Percentiles rank a stretch among this genome's conserved stretches.
These are phyloP conservation scores for Metroxylon sagu DNA, from an alignment of 176 grass and related monocot species.

Conservation along the genomic window DNA sequence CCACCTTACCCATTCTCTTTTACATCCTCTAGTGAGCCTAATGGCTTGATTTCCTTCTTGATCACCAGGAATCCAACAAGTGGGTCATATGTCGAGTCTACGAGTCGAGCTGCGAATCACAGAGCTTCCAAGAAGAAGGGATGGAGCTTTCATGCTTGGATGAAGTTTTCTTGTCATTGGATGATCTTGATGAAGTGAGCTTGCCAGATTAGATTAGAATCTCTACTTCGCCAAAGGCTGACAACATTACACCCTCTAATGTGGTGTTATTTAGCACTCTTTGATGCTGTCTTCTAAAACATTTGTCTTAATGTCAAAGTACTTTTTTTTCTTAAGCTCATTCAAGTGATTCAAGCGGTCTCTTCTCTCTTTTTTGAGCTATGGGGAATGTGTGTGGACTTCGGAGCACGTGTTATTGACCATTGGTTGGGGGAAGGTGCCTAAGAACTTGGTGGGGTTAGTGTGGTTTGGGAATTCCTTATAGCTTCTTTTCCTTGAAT, in stretches of 20 bases:
- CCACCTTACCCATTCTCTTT: too few species aligned
- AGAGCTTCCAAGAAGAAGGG: slow-evolving; percentile 51
- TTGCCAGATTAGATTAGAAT: slow-evolving; percentile 34
- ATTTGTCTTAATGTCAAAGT: neutral
- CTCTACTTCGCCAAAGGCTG: too few species aligned
- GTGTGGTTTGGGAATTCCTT: too few species aligned
- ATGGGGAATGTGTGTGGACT: too few species aligned
- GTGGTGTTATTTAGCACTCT: neutral
- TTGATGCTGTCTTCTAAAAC: neutral
- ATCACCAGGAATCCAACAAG: slow-evolving; percentile 56
- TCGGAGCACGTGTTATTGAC: too few species aligned
- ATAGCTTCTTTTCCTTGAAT: too few species aligned
- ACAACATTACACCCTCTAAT: slow-evolving; percentile 1
- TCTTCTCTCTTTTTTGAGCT: too few species aligned
- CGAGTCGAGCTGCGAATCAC: slow-evolving; percentile 41
- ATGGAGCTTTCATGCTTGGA: slow-evolving; percentile 88
- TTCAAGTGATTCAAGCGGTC: too few species aligned
- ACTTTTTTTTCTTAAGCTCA: too few species aligned
- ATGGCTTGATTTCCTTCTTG: neutral
- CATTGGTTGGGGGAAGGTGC: too few species aligned
- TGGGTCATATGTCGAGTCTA: slow-evolving; percentile 84
- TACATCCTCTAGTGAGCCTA: too few species aligned
- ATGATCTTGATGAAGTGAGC: slow-evolving; percentile 94
- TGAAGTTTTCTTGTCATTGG: slow-evolving; percentile 93
- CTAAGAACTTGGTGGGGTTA: too few species aligned